Base-by-base conservation (phyloP, 2,329 filamentous ascomycete species). In the Talaromyces marneffei region DNA sequence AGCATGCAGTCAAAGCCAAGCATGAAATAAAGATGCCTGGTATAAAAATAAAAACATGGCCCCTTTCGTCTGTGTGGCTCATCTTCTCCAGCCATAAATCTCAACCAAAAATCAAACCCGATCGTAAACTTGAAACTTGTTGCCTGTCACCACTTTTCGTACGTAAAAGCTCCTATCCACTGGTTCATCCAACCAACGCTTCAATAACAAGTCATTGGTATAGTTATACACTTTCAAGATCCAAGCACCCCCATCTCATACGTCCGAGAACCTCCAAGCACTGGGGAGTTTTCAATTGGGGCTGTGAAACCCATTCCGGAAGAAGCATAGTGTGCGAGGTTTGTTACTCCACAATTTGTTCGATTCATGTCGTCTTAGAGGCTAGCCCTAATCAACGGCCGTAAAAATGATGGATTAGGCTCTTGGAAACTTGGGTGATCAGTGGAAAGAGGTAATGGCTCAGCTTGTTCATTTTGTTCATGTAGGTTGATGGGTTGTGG, bases 271-370 rank as follows among this genome's bases (percentile, higher is more conserved):
- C 27, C 25, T 4, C 16, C 10, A 18, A 31, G 27, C 46, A 25
- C 18, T 50, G 27, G 16, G 46, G 4, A 50, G 9, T 29, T 10
- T 4, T 9, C 27, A 8, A 48, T 16, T 52, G 48, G 29, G 48
- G 48, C 48, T 52, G 48, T 52, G 48, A 52, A 33, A 3, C 14
- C 48, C 27, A 48, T 33, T n/a, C 48, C 48, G 10, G 27, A 52
- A 44, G 18, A 16, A 52, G 59, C 16, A 56, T 60, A 35, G 58
- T 60, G 58, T 60, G 53, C 58, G 50, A 60, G 37, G 8, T 27
- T n/a, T n/a, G 7, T 8, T 25, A n/a, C 29, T 16, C n/a, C 46
- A 53, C 29, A 39, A 55, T n/a, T 2, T 16, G 44, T 23, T 37
- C 4, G 7, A n/a, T n/a, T 37, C 16, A n/a, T n/a, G 16, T 18